phyloP scores from a whole-genome alignment of 768 basidiomycete species.

The Rossbeevera mucosa region DNA sequence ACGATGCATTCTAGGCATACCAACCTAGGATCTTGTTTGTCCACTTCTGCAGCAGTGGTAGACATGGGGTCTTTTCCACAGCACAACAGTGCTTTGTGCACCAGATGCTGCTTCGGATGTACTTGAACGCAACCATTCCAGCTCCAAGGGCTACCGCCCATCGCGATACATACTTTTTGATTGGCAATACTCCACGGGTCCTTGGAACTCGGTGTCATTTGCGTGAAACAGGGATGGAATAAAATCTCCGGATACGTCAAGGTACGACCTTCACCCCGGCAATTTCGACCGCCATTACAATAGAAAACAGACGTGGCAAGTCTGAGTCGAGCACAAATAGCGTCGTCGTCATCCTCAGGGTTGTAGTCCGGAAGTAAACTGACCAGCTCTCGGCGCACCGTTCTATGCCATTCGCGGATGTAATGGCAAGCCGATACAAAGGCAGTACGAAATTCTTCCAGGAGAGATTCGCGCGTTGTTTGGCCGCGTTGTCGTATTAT shows the following conservation, averaged over 20 bases:
- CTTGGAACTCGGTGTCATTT: conserved; percentile 6
- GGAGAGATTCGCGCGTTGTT: conserved; percentile 8
- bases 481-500: conserved; percentile 22
- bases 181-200: conserved; percentile 20
- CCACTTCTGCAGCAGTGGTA: conserved; percentile 25
- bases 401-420: conserved; percentile 27
- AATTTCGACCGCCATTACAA: conserved; percentile 14
- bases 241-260: conserved; percentile 26
- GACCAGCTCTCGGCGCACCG: conserved; percentile 24
- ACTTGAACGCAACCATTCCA: conserved; percentile 17
- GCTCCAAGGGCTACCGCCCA: conserved; percentile 24
- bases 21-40: conserved; percentile 16
- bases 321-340: conserved; percentile 18
- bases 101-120: conserved; percentile 16
- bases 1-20: conserved; percentile 16
- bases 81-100: conserved; percentile 13
- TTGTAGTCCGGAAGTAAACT: conserved; percentile 22
- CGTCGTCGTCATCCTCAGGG: conserved; percentile 13
- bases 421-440: conserved; percentile 16
- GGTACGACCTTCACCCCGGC: conserved; percentile 12
- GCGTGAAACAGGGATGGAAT: conserved; percentile 27
- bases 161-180: conserved; percentile 20
- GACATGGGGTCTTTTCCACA: conserved; percentile 24
- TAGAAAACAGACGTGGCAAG: conserved; percentile 28
- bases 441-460: conserved; percentile 12